Evolutionary conservation across 805 yeast genomes (phyloP), one percentile per base, ranked within the genome.

Genomic region (Jamesozyma lodderae): DNA sequence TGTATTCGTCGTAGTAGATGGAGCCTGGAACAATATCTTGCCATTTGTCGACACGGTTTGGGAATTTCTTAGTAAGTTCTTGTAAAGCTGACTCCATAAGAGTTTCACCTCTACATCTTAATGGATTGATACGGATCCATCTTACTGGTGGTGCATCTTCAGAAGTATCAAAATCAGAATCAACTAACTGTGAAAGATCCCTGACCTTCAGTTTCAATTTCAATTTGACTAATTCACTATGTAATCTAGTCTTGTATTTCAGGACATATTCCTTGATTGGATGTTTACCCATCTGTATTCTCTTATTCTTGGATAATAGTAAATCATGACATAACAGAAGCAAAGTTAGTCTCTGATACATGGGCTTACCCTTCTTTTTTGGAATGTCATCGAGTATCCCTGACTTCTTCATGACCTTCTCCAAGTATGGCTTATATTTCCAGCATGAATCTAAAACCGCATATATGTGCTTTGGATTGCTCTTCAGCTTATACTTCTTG

Each of bases 271-370:
- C 92, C 54, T 92, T 92, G 41, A 86, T 69, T 0, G 90, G 83
- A 44, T 81, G 86, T 51, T 87, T 88, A 6, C 94, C 94, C 69
- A 86, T 80, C 55, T 86, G 94, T 42, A 90, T 81, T 44, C 96
- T 65, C 9, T 94, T 92, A 20, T 76, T 69, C 45, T 77, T 73
- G 5, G 90, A 72, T 41, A 92, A 70, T 5, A 88, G 59, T 37
- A 86, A 65, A 62, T 90, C 98, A 53, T 90, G 94, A 1, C 80
- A 80, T 60, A 90, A 60, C 7, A 90, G 64, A 37, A 79, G 44
- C 2, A 60, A 40, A 1, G 65, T 60, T 32, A 52, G 35, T 31
- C 52, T 47, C 24, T 50, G 45, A 36, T 71, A 71, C 17, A 81
- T 52, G 41, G 69, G 70, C 40, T 68, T 70, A 24, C 75, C 77